Percentiles rank a stretch among this genome's conserved stretches.
These are phyloP conservation scores for Hansfordia pulvinata DNA, from an alignment of 2,329 filamentous ascomycete species.

Conservation along the genomic window DNA sequence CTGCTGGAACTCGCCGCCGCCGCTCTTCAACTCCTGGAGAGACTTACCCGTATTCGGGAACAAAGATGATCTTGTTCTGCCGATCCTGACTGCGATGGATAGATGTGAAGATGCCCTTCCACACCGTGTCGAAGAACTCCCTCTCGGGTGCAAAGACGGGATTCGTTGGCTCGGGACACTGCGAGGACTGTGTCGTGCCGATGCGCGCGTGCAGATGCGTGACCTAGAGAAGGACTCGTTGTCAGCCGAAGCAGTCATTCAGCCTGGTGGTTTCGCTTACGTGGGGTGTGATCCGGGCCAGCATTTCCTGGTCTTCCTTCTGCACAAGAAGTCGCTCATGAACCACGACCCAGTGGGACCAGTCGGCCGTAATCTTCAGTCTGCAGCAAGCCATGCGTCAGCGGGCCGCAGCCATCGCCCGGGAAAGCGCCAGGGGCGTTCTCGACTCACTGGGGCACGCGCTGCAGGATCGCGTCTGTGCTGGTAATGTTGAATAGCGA, in stretches of 20 bases:
- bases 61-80: constrained; percentile 2
- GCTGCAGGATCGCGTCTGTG: constrained; percentile 12
- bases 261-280: no score
- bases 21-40: no score
- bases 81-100: no score
- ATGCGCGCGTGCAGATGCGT: constrained; percentile 20
- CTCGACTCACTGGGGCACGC: constrained; percentile 16
- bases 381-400: no score
- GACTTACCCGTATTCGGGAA: constrained; percentile 6
- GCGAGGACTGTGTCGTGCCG: constrained; percentile 21
- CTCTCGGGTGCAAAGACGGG: constrained; percentile 14
- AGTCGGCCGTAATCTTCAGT: constrained; percentile 11
- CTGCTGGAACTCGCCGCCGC: no score
- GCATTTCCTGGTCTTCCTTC: constrained; percentile 8
- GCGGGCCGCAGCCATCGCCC: no score
- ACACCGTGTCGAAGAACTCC: constrained; percentile 17
- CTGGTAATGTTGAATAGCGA: constrained; percentile 18
- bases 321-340: constrained; percentile 9
- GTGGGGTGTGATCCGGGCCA: constrained; percentile 13
- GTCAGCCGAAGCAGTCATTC: no score
- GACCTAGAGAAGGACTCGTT: constrained; percentile 14
- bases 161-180: constrained; percentile 19
- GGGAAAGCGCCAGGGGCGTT: no score
- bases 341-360: constrained; percentile 13
- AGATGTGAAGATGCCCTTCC: constrained; percentile 8